These are phyloP conservation scores for Logfia minima DNA, from an alignment of 129 eudicot species.

Conservation along the genomic window DNA sequence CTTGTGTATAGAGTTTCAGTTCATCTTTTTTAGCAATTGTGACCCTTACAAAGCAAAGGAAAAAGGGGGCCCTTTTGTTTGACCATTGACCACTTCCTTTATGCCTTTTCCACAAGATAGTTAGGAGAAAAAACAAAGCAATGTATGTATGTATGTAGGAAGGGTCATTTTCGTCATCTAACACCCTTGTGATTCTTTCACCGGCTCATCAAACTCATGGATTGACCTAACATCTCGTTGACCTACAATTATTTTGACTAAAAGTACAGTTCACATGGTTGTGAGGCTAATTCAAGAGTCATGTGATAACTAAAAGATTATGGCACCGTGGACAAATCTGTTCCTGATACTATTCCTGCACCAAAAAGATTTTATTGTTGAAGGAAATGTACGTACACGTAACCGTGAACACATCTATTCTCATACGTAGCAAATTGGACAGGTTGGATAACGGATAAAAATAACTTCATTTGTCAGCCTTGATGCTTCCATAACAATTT, in stretches of 20 bases:
- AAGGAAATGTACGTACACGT: neutral
- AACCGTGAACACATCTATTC: neutral
- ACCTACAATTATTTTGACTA: conserved; percentile 25
- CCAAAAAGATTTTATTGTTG: conserved; percentile 26
- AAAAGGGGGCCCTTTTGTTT: conserved; percentile 12
- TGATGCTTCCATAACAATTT: neutral
- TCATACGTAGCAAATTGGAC: neutral
- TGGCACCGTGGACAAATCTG: conserved; percentile 23
- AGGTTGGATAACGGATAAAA: neutral
- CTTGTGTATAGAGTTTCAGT: neutral
- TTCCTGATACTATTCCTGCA: conserved; percentile 16
- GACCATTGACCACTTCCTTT: conserved; percentile 16
- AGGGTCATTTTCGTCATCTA: conserved; percentile 31
- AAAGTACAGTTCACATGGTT: conserved; percentile 28
- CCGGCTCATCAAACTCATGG: conserved; percentile 16
- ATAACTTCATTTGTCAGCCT: no score
- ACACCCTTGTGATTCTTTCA: conserved; percentile 29
- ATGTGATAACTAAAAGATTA: conserved; percentile 28
- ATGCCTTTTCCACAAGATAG: conserved; percentile 15
- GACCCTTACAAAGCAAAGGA: conserved; percentile 14
- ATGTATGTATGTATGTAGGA: neutral
- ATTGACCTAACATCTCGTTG: conserved; percentile 34
- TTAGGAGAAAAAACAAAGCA: neutral
- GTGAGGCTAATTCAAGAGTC: conserved; percentile 25
- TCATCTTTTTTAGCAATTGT: conserved; percentile 1